Base-by-base conservation (phyloP, 192 early-diverging fungal genomes). In the Backusella psychrophila region DNA sequence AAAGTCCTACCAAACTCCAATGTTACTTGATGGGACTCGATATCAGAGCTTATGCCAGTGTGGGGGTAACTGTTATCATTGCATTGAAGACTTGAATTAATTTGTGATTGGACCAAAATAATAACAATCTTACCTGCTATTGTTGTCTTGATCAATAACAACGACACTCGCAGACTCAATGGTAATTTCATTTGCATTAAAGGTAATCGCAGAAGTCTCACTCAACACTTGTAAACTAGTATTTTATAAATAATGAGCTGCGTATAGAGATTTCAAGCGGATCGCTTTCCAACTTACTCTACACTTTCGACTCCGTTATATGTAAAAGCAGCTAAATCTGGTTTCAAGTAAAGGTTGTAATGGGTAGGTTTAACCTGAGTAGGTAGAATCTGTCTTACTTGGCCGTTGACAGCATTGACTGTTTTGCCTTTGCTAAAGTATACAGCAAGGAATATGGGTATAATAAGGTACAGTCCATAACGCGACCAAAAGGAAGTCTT, bases 311-410 rank as follows among this genome's bases (percentile, higher is more conserved):
- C 77, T 67, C 97, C 97, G 17, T 87, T 81, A 83, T 93, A 97
- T 4, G 86, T 89, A 69, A 96, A 95, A 26, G 85, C 78, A 29
- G 86, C 87, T 39, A 97, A 84, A 82, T 95, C 87, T 4, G 96
- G 95, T 12, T 89, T 92, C 23, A 97, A 78, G 9, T 85, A 81
- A 29, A 97, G 84, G 77, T 85, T 86, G 84, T 97, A 97, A 82
- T 96, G 93, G 42, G 84, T 78, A 11, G 96, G 96, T 63, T 87
- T 90, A 69, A 96, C 93, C 73, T 87, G 93, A 75, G 89, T 90
- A 44, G 96, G 96, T 68, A 97, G 89, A 35, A 96, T 88, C 79
- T 95, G 91, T 63, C 73, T 71, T 23, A 31, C 70, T 23, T 49
- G 42, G 6, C 38, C 35, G 14, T 52, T 49, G 3, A 38, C 21